These are phyloP conservation scores for Exophiala phaeomuriformis DNA, from an alignment of 2,329 filamentous ascomycete genomes.

Conservation along the genomic window DNA sequence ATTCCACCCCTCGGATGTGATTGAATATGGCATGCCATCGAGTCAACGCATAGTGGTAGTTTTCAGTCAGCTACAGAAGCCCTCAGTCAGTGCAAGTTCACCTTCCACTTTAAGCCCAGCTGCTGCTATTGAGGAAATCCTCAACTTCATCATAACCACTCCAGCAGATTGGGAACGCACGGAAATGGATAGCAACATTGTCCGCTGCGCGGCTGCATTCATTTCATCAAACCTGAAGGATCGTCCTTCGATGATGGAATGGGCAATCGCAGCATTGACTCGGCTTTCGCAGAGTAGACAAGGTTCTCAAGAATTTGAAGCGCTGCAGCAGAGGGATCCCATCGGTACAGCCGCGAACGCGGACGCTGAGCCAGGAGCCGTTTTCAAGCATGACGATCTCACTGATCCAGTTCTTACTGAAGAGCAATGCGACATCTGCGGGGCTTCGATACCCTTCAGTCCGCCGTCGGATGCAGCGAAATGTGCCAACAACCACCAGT, in stretches of 20 bases:
- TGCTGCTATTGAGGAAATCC: slow-evolving; percentile 7
- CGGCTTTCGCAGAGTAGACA: neutral
- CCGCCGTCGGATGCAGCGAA: slow-evolving; percentile 5
- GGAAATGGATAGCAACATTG: slow-evolving; percentile 13
- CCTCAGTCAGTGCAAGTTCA: neutral
- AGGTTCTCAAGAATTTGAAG: neutral
- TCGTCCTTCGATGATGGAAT: neutral
- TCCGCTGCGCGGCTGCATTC: slow-evolving; percentile 8
- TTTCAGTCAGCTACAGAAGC: slow-evolving; percentile 4
- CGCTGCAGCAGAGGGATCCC: neutral
- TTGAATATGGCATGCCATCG: slow-evolving; percentile 41
- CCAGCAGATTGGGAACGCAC: slow-evolving; percentile 3
- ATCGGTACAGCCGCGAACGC: neutral
- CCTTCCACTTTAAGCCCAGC: neutral
- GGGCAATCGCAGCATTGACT: slow-evolving; percentile 1
- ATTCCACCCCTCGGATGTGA: slow-evolving; percentile 50
- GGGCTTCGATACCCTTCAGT: slow-evolving; percentile 14
- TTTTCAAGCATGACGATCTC: neutral
- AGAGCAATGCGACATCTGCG: slow-evolving; percentile 25
- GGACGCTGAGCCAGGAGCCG: neutral
- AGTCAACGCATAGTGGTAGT: slow-evolving; percentile 11
- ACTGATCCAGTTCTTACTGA: neutral
- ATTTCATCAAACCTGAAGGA: slow-evolving; percentile 3
- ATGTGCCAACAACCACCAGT: slow-evolving; percentile 23
- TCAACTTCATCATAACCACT: slow-evolving; percentile 4